Base-by-base conservation (phyloP, 1,139 yeast species). In the Protomyces pachydermus region DNA sequence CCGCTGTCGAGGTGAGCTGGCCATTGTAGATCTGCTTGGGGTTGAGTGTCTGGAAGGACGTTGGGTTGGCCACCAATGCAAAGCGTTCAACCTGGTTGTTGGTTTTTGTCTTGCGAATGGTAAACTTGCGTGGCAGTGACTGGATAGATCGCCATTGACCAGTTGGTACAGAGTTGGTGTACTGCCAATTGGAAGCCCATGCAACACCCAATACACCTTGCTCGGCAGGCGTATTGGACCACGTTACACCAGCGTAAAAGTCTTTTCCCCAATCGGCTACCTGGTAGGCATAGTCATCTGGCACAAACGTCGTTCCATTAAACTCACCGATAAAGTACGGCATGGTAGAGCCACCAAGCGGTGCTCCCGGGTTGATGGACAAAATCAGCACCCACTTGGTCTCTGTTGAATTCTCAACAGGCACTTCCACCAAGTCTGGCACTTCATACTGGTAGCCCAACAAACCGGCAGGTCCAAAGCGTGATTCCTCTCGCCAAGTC, bases 261-360 rank as follows among this genome's bases (percentile, higher is more conserved):
- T 62, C 65, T 28, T 55, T 56, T 10, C 65, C 65, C 34, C 42
- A 48, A 45, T 62, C 65, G 28, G 45, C 50, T 20, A 45, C 48
- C 20, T 52, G 56, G 38, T 46, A 38, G 23, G 52, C 50, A 34
- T 50, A 51, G 52, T 72, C 74, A 62, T 72, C 73, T 12, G 78
- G 72, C 35, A 60, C 67, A 67, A 76, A 76, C 14, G 70, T 67
- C 12, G 68, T 71, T 42, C 80, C 80, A 67, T 78, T 72, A 67
- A 77, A 77, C 54, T 75, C 77, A 54, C 80, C 80, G 54, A 78
- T 68, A 65, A 77, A 75, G 69, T 77, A 77, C 67, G 77, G 74
- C 23, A 74, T 75, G 34, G 70, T 70, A 6, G 78, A 74, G 12
- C 79, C 80, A 37, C 80, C 80, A 10, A 66, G 65, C 14, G 79